Evolutionary conservation across 1,284 basidiomycete species (phyloP), one percentile per base, ranked within the genome.

Genomic region (Trichosporon coremiiforme): DNA sequence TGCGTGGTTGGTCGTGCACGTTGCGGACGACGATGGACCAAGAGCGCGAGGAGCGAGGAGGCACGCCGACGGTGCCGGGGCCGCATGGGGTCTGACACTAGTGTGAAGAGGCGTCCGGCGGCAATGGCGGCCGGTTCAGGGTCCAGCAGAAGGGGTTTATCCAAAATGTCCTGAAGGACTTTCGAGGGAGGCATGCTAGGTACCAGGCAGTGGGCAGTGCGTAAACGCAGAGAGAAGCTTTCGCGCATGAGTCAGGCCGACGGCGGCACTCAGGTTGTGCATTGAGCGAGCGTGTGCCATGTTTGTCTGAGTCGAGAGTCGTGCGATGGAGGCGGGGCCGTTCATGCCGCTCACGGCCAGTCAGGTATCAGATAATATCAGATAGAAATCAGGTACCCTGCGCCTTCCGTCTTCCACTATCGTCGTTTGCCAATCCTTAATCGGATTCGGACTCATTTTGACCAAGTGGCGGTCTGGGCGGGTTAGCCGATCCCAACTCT

Each of bases 341-440:
- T n/a, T n/a, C n/a, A 47, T 2, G 5, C n/a, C 45, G 17, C 17
- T n/a, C 45, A 47, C 45, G 45, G 45, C 45, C 45, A 47, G 2
- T 47, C 45, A 20, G 45, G n/a, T 47, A 47, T 47, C 45, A 47
- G 45, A 47, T 47, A 47, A 47, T 47, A 17, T 17, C 45, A 47
- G 45, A 47, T 47, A 47, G 45, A 20, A 47, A n/a, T 47, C 45
- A 47, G 45, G 45, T 17, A 47, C 15, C 20, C 45, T n/a, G 45
- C 4, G 17, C 6, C 5, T 2, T 17, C 45, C 38, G 6, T 5
- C 38, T 9, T 41, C 38, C 9, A 41, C 38, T 41, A 41, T 5
- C 38, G 38, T 41, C 13, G 38, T 41, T 41, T 41, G 38, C 38
- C 38, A 41, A 41, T 41, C 38, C 38, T 41, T 41, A 41, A 41